phyloP scores from a whole-genome alignment of 2,329 filamentous ascomycete genomes.

The Cordyceps militaris region DNA sequence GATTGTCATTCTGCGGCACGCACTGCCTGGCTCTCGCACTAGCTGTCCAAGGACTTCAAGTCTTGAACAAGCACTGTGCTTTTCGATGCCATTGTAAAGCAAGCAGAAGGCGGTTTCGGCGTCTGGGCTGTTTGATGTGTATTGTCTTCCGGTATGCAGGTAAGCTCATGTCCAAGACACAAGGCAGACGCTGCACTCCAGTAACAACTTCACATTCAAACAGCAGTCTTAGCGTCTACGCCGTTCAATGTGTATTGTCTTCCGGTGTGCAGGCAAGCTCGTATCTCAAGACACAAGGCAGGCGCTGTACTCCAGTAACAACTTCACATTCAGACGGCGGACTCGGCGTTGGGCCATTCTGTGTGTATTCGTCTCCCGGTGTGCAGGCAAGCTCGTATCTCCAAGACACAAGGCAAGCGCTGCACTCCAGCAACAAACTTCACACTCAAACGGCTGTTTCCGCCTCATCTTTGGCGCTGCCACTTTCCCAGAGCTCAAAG shows the following conservation, averaged over 20 bases:
- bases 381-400: neutral
- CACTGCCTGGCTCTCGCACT: neutral
- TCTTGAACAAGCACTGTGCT: neutral
- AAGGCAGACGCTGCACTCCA: too few relatives aligned
- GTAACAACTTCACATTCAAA: too few relatives aligned
- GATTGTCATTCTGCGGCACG: neutral
- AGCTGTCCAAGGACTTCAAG: neutral
- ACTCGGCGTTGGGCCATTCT: neutral
- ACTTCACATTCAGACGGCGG: too few relatives aligned
- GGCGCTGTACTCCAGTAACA: too few relatives aligned
- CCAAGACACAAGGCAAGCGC: neutral
- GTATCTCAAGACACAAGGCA: too few relatives aligned
- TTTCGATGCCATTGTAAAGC: neutral
- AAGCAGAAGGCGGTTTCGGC: neutral
- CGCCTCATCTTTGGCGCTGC: slow-evolving; percentile 53
- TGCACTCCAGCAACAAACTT: neutral
- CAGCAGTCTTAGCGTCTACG: neutral
- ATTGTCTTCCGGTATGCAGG: neutral
- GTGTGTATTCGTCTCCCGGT: neutral
- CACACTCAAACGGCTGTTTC: slow-evolving; percentile 22
- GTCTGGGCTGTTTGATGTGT: neutral
- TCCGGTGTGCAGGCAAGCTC: neutral
- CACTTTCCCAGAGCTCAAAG: slow-evolving; percentile 67
- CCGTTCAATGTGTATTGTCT: neutral
- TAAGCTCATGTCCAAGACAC: too few relatives aligned